A percentile compares a stretch with the other conserved stretches of the same genome.
Conservation (phyloP, 139 green algal genomes). For the Tetradesmus obliquus region DNA sequence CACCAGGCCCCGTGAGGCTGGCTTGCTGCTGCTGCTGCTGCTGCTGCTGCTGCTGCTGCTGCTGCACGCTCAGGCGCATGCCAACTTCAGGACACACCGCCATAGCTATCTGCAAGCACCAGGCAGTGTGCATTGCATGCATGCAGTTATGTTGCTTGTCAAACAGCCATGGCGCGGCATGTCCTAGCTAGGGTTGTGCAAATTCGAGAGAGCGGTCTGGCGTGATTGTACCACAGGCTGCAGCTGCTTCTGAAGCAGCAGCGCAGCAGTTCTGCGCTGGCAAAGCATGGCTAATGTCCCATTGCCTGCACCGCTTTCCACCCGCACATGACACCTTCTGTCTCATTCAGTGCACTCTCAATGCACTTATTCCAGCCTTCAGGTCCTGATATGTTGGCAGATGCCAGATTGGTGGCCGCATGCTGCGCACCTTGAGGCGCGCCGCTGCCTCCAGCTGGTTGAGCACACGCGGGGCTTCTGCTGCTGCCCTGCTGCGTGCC, state of each 20-base stretch:
- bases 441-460: neutral
- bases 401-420: neutral
- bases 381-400: too few species aligned
- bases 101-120: neutral
- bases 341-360: too few species aligned
- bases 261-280: too few species aligned
- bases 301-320: too few species aligned
- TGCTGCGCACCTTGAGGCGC: neutral
- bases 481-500: neutral
- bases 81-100: neutral
- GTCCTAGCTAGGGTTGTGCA: too few species aligned
- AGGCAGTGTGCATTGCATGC: neutral
- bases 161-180: too few species aligned
- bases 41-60: neutral
- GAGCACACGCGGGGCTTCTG: neutral
- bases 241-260: too few species aligned
- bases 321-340: too few species aligned
- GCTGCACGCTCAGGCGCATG: neutral
- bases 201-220: too few species aligned
- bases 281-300: too few species aligned
- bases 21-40: neutral
- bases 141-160: neutral
- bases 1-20: neutral
- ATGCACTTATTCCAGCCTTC: too few species aligned
- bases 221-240: too few species aligned